Evolutionary conservation across 371 early-diverging fungal genomes (phyloP).

Genomic region (Mucor velutinosus): DNA sequence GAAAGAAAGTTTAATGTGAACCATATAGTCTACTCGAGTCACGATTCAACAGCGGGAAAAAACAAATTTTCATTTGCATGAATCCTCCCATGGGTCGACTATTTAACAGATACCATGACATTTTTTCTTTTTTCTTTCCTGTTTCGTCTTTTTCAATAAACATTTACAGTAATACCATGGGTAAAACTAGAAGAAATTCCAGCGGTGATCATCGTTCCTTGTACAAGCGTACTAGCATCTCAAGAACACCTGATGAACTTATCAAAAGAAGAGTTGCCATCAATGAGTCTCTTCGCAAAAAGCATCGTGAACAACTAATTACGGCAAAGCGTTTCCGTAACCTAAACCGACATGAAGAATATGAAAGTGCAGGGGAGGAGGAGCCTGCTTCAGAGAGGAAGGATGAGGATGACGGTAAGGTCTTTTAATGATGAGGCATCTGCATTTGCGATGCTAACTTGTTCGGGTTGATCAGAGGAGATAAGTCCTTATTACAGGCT

Average conservation of each 20-base stretch:
- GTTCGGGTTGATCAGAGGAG: slow-evolving; percentile 10
- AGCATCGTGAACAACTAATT: slow-evolving; percentile 59
- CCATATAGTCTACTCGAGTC: neutral
- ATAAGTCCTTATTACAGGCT: slow-evolving; percentile 31
- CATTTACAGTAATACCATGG: slow-evolving; percentile 1
- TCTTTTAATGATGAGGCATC: neutral
- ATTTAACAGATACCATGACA: neutral
- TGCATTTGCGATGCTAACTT: neutral
- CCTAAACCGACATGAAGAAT: slow-evolving; percentile 32
- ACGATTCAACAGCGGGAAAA: neutral
- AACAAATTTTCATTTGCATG: slow-evolving; percentile 10
- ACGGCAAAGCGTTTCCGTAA: slow-evolving; percentile 57
- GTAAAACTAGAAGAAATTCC: slow-evolving; percentile 21
- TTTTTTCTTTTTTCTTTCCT: slow-evolving; percentile 1
- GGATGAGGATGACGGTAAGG: slow-evolving; percentile 18
- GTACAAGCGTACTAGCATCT: slow-evolving; percentile 52
- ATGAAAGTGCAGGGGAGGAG: slow-evolving; percentile 29
- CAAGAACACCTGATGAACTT: slow-evolving; percentile 38
- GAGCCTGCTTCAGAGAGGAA: slow-evolving; percentile 18
- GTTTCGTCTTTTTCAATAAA: neutral
- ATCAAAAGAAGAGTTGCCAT: slow-evolving; percentile 41
- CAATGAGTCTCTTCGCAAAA: slow-evolving; percentile 47
- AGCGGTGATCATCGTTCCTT: slow-evolving; percentile 19
- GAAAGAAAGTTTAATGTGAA: neutral
- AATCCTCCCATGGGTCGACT: neutral